Evolutionary conservation across 2,329 filamentous ascomycete genomes (phyloP).

Genomic region (Apiospora saccharicola): DNA sequence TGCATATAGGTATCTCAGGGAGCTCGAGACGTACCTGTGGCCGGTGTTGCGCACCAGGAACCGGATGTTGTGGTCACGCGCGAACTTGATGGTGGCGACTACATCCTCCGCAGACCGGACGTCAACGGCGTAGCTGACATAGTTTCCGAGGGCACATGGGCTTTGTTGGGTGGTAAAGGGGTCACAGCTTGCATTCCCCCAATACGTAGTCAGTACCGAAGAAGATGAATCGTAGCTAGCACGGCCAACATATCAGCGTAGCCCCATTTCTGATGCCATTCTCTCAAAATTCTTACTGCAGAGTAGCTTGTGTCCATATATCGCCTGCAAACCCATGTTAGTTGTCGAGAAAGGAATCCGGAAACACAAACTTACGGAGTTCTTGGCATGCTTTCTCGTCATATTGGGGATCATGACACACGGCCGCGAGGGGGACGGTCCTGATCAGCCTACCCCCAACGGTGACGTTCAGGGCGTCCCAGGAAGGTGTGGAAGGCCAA

Average conservation of each 20-base stretch:
- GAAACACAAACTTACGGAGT: background rate
- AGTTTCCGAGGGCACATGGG: conserved; percentile 24
- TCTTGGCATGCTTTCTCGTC: conserved; percentile 41
- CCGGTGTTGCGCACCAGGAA: conserved; percentile 24
- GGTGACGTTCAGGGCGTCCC: conserved; percentile 49
- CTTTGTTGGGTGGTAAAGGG: background rate
- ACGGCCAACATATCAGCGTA: background rate
- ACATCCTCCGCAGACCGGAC: conserved; percentile 33
- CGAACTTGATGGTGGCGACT: background rate
- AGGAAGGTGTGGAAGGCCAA: conserved; percentile 25
- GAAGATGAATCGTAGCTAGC: background rate
- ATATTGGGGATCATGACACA: conserved; percentile 50
- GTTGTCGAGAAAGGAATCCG: background rate
- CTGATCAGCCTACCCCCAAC: conserved; percentile 53
- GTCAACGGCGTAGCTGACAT: conserved; percentile 37
- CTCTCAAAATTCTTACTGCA: background rate
- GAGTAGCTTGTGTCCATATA: background rate
- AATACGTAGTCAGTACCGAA: conserved; percentile 32
- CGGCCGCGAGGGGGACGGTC: conserved; percentile 52
- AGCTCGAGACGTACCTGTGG: conserved; percentile 3
- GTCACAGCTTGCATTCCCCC: conserved; percentile 22
- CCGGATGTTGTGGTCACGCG: background rate
- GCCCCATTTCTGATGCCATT: background rate
- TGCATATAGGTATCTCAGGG: conserved; percentile 30
- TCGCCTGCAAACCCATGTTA: background rate